Conservation (phyloP, 345 rosid genomes). For the Orychophragmus violaceus region DNA sequence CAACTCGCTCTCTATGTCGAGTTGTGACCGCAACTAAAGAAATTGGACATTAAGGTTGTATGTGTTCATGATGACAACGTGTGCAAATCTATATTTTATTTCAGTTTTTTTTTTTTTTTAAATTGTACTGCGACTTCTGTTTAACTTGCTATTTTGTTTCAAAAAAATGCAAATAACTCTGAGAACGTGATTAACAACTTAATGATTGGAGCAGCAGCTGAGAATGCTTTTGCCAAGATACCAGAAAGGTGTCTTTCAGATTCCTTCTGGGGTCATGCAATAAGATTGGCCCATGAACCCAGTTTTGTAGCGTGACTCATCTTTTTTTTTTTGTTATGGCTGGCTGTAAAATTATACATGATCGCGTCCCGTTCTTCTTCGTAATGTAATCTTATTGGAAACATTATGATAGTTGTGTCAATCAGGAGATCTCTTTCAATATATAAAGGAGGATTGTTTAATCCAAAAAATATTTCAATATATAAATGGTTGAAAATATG, state of each 20-base stretch:
- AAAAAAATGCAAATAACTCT: constrained; percentile 57
- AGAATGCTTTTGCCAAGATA: constrained; percentile 80
- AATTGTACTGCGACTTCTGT: neutral
- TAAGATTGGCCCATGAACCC: too few species aligned
- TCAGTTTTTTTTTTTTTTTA: neutral
- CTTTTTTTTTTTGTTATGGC: too few species aligned
- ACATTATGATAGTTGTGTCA: too few species aligned
- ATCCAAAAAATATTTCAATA: too few species aligned
- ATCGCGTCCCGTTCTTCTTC: too few species aligned
- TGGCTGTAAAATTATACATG: too few species aligned
- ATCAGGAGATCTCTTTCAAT: too few species aligned
- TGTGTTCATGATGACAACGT: constrained; percentile 53
- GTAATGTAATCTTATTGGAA: too few species aligned
- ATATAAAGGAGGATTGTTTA: too few species aligned
- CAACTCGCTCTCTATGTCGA: constrained; percentile 82
- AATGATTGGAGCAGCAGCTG: constrained; percentile 75
- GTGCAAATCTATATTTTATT: neutral
- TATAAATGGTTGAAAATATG: too few species aligned
- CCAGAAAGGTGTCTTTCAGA: constrained; percentile 79
- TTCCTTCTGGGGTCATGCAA: too few species aligned
- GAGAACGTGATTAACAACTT: constrained; percentile 60
- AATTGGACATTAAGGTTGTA: constrained; percentile 41
- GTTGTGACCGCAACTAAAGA: constrained; percentile 71
- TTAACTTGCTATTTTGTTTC: constrained; percentile 1
- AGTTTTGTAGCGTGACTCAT: too few species aligned